These are phyloP conservation scores for Shiraia sp. DNA, from an alignment of 2,329 filamentous ascomycete species.

Conservation along the genomic window DNA sequence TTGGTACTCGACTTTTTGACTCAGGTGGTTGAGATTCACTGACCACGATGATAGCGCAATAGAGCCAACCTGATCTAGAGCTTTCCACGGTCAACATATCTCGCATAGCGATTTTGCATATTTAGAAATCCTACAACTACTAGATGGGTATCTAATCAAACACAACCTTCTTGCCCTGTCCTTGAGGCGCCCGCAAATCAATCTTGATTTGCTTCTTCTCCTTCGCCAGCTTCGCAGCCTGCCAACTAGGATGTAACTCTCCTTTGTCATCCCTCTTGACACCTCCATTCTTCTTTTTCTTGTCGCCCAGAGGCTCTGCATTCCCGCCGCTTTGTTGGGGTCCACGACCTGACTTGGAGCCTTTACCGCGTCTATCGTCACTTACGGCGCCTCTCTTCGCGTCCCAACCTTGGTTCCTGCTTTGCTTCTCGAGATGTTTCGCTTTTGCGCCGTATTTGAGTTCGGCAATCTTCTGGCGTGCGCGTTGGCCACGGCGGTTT, in stretches of 20 bases:
- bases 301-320: constrained; percentile 28
- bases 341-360: constrained; percentile 25
- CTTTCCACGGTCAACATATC: too few species aligned
- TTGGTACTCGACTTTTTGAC: too few species aligned
- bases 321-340: constrained; percentile 40
- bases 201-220: constrained; percentile 54
- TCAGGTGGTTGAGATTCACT: too few species aligned
- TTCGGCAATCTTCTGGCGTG: constrained; percentile 78
- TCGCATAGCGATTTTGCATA: too few species aligned
- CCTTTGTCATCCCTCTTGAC: constrained; percentile 54
- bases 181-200: constrained; percentile 39
- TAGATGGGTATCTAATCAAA: constrained; percentile 55
- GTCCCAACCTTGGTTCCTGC: constrained; percentile 62
- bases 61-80: too few species aligned
- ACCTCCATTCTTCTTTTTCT: constrained; percentile 50
- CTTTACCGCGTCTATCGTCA: constrained; percentile 25
- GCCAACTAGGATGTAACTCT: constrained; percentile 67
- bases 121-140: too few species aligned
- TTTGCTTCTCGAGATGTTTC: constrained; percentile 62
- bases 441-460: constrained; percentile 76
- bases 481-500: constrained; percentile 75
- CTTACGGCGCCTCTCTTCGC: constrained; percentile 58
- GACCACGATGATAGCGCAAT: too few species aligned
- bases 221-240: constrained; percentile 64
- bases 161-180: constrained; percentile 64